A percentile compares a stretch with the other conserved stretches of the same genome.
phyloP scores from a whole-genome alignment of 2,329 filamentous ascomycete genomes.

The Aspergillus glaucus region DNA sequence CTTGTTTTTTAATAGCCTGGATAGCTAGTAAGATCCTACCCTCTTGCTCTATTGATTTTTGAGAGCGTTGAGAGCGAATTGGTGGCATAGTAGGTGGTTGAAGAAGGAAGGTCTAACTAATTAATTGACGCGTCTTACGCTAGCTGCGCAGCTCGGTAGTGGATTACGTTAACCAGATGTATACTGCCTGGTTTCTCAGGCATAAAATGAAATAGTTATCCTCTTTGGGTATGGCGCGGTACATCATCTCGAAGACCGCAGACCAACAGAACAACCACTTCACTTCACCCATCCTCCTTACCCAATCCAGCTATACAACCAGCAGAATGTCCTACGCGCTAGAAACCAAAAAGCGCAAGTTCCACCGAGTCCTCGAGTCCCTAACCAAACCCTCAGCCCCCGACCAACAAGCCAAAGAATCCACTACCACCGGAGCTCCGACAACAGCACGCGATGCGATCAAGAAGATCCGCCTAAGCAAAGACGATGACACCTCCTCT shows the following conservation, averaged over 20 bases:
- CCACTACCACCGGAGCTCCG: slow-evolving; percentile 10
- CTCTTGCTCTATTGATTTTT: too few relatives aligned
- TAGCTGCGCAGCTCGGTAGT: too few relatives aligned
- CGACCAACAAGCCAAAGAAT: slow-evolving; percentile 14
- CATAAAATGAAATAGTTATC: too few relatives aligned
- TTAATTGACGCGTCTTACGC: too few relatives aligned
- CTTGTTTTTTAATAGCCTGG: too few relatives aligned
- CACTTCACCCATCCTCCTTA: not conserved
- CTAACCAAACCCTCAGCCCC: slow-evolving; percentile 29
- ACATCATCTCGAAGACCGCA: not conserved
- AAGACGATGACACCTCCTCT: slow-evolving; percentile 15
- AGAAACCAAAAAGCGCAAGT: slow-evolving; percentile 44
- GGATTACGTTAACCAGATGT: too few relatives aligned
- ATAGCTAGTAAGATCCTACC: too few relatives aligned
- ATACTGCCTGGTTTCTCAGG: too few relatives aligned
- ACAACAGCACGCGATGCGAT: slow-evolving; percentile 24
- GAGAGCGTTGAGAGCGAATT: too few relatives aligned
- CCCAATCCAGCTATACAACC: not conserved
- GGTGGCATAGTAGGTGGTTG: too few relatives aligned
- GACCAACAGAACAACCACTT: not conserved
- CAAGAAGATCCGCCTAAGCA: slow-evolving; percentile 29
- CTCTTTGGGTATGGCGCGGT: slow-evolving; percentile 5
- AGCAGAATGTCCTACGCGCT: slow-evolving; percentile 38
- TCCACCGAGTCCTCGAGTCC: slow-evolving; percentile 41
- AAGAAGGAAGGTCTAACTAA: too few relatives aligned